phyloP scores from a whole-genome alignment of 768 basidiomycete species.

The Pisolithus sp. region DNA sequence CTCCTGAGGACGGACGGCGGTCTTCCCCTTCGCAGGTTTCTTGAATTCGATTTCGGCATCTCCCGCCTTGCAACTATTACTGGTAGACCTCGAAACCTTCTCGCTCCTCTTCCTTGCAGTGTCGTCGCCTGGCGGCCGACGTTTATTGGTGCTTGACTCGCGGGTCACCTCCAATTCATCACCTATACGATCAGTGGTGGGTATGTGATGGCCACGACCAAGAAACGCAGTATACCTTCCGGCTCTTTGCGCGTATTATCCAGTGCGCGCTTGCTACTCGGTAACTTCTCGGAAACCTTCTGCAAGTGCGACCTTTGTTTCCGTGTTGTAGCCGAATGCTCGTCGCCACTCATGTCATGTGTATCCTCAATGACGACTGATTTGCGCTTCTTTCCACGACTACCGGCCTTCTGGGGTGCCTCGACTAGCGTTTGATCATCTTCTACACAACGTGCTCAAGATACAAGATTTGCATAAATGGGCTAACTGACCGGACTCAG shows the following conservation, averaged over 20 bases:
- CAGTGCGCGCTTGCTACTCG: background rate
- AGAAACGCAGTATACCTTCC: no score
- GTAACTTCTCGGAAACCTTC: background rate
- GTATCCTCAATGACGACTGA: background rate
- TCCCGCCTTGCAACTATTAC: background rate
- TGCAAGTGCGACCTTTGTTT: slow-evolving; percentile 1
- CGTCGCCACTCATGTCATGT: background rate
- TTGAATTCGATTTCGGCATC: background rate
- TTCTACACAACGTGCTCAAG: slow-evolving; percentile 10
- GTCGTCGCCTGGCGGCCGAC: no score
- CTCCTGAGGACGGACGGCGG: background rate
- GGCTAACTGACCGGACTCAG: background rate
- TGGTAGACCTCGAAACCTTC: background rate
- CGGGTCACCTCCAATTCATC: background rate
- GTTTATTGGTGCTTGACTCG: background rate
- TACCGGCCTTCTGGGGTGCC: slow-evolving; percentile 9
- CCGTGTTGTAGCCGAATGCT: background rate
- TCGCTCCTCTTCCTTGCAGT: background rate
- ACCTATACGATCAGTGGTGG: no score
- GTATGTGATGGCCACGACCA: no score
- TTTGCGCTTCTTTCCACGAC: slow-evolving; percentile 3
- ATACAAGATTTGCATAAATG: background rate
- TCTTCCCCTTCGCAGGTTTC: background rate
- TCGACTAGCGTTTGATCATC: slow-evolving; percentile 25
- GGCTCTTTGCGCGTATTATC: no score